phyloP scores from a whole-genome alignment of 345 rosid species.

The Luvunga scandens region DNA sequence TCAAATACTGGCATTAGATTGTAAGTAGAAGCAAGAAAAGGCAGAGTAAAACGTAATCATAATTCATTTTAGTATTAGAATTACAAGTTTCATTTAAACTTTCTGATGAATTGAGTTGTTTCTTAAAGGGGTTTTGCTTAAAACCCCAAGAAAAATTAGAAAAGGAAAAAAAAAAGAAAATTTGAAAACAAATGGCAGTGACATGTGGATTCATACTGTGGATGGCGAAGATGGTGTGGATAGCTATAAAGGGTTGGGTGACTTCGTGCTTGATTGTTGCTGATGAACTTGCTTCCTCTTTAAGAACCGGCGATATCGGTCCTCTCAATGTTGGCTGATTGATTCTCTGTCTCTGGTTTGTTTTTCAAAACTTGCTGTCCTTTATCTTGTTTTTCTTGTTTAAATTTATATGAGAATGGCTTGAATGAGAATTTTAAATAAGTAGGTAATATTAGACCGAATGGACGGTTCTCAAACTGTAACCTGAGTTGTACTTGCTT shows the following conservation, averaged over 20 bases:
- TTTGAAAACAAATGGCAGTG: slow-evolving; percentile 46
- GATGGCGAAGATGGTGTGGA: slow-evolving; percentile 68
- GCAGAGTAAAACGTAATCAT: not conserved
- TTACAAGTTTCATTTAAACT: not conserved
- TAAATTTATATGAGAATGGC: not conserved
- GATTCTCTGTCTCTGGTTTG: slow-evolving; percentile 16
- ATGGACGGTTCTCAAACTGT: not conserved
- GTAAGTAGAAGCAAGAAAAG: not conserved
- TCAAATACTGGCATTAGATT: not conserved
- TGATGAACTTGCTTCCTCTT: slow-evolving; percentile 73
- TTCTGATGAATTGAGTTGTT: not conserved
- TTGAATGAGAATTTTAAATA: not conserved
- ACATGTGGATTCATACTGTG: slow-evolving; percentile 54
- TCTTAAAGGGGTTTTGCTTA: not conserved
- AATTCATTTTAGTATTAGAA: not conserved
- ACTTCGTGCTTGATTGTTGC: slow-evolving; percentile 80
- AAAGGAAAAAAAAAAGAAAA: too few relatives aligned
- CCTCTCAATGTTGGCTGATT: slow-evolving; percentile 75
- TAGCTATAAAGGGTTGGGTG: slow-evolving; percentile 67
- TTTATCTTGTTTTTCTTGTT: not conserved
- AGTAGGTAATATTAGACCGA: too few relatives aligned
- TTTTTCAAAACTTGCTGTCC: not conserved
- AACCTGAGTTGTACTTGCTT: not conserved
- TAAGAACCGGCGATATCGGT: slow-evolving; percentile 83
- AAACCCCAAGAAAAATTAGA: not conserved